Conservation (phyloP, 75 land plant species). For the Picea glauca region DNA sequence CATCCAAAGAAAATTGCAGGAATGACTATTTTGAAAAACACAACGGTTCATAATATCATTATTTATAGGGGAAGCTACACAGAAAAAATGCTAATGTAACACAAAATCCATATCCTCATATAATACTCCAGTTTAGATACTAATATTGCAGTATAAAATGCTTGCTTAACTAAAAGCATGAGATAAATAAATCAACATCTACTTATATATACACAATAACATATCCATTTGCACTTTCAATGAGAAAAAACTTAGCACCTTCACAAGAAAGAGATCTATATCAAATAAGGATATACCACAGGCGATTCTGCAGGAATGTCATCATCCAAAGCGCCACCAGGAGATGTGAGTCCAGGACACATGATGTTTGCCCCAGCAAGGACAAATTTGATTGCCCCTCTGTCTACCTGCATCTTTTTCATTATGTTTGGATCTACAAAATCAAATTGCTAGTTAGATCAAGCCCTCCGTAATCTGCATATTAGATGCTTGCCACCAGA, state of each 20-base stretch:
- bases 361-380: slow-evolving; percentile 98
- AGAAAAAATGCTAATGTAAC: background rate
- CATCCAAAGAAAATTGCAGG: background rate
- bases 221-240: background rate
- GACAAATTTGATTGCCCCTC: slow-evolving; percentile 97
- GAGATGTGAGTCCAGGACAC: slow-evolving; percentile 99
- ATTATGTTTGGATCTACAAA: slow-evolving; percentile 89
- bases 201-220: background rate
- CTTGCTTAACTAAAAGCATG: background rate
- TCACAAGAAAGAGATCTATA: background rate
- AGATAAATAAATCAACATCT: background rate
- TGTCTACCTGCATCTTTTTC: slow-evolving; percentile 90
- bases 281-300: slow-evolving; percentile 56
- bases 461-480: background rate
- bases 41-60: background rate
- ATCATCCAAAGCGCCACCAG: slow-evolving; percentile 91
- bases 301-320: slow-evolving; percentile 81
- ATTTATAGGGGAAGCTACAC: background rate
- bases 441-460: background rate
- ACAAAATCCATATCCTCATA: background rate
- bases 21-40: background rate
- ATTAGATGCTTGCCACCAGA: background rate
- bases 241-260: background rate
- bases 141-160: background rate
- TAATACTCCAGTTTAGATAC: background rate